These are phyloP conservation scores for Fraxinus latifolia DNA, from an alignment of 305 asterid genomes.

Conservation along the genomic window DNA sequence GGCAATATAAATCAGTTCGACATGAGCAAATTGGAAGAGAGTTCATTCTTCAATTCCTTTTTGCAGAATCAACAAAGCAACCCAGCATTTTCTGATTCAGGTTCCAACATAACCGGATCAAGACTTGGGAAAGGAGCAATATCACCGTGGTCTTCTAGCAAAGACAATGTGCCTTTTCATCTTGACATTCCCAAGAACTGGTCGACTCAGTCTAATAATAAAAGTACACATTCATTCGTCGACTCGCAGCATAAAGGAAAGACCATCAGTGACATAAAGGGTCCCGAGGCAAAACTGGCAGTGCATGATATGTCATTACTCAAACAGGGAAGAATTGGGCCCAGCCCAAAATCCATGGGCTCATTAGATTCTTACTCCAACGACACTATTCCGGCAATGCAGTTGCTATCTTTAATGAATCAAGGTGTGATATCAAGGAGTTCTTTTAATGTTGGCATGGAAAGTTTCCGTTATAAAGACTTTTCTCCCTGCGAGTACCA, in stretches of 20 bases:
- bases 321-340: slow-evolving; percentile 28
- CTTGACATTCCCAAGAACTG: slow-evolving; percentile 29
- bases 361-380: slow-evolving; percentile 51
- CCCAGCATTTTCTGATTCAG: slow-evolving; percentile 28
- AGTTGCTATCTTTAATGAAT: slow-evolving; percentile 73
- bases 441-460: slow-evolving; percentile 35
- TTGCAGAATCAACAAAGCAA: slow-evolving; percentile 40
- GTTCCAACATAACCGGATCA: slow-evolving; percentile 27
- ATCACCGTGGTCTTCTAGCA: slow-evolving; percentile 35
- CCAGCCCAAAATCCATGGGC: slow-evolving; percentile 27
- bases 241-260: slow-evolving; percentile 43
- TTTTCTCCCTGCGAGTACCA: slow-evolving; percentile 45
- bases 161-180: slow-evolving; percentile 30
- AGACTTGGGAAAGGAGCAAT: slow-evolving; percentile 26
- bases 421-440: slow-evolving; percentile 35
- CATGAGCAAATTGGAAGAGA: slow-evolving; percentile 21
- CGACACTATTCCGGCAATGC: slow-evolving; percentile 83
- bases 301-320: slow-evolving; percentile 26
- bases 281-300: slow-evolving; percentile 30
- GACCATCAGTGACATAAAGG: slow-evolving; percentile 44
- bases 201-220: slow-evolving; percentile 28
- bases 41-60: slow-evolving; percentile 31
- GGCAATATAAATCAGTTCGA: slow-evolving; percentile 27
- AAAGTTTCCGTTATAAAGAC: slow-evolving; percentile 36
- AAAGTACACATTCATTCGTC: slow-evolving; percentile 25